These are phyloP conservation scores for Brassica cretica DNA, from an alignment of 345 rosid species.

Conservation along the genomic window DNA sequence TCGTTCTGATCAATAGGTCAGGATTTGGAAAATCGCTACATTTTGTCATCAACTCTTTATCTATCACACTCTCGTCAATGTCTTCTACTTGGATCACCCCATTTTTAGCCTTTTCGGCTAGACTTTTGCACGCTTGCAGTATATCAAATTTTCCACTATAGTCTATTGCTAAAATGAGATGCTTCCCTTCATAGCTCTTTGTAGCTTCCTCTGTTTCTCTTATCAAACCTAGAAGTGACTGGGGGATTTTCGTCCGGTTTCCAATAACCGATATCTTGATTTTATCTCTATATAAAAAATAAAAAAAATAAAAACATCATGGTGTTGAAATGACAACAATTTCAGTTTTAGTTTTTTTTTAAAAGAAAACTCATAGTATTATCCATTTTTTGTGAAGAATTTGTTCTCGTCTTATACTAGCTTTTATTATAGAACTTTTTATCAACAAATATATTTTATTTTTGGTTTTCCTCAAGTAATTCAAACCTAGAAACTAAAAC, in stretches of 20 bases:
- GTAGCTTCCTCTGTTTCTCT: constrained; percentile 53
- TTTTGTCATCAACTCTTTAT: constrained; percentile 60
- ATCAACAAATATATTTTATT: too few species aligned
- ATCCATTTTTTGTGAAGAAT: too few species aligned
- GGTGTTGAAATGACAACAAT: too few species aligned
- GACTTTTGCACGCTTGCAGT: constrained; percentile 62
- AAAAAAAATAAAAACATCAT: too few species aligned
- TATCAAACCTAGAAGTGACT: constrained; percentile 44
- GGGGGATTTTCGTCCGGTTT: constrained; percentile 49
- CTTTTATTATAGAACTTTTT: too few species aligned
- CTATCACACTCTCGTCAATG: constrained; percentile 54
- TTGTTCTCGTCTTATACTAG: too few species aligned
- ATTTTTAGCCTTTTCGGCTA: constrained; percentile 51
- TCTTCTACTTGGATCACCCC: constrained; percentile 54
- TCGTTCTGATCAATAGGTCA: constrained; percentile 70
- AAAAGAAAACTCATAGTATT: neutral
- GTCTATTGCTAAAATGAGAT: constrained; percentile 66
- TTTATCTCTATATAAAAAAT: constrained; percentile 35
- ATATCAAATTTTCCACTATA: constrained; percentile 73
- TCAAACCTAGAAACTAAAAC: too few species aligned
- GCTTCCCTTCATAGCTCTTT: constrained; percentile 45
- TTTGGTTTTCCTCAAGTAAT: too few species aligned
- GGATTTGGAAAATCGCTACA: constrained; percentile 64
- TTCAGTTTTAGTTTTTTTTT: too few species aligned
- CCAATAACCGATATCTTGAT: constrained; percentile 61